Evolutionary conservation across 2,329 filamentous ascomycete species (phyloP).

Genomic region (Colletotrichum abscissum): DNA sequence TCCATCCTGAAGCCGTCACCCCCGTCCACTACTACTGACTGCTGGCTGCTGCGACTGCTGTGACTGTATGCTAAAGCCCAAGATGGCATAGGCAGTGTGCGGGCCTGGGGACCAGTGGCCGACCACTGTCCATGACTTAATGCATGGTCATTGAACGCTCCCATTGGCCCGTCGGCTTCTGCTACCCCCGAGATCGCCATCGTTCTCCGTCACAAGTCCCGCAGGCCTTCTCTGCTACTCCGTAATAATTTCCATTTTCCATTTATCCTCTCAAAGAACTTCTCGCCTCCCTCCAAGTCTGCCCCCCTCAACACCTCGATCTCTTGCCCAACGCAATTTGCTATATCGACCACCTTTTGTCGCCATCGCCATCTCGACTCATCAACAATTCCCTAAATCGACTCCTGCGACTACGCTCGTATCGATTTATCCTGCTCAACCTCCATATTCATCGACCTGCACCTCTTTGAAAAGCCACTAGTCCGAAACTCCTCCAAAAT

Average conservation of each 20-base stretch:
- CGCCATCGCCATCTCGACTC: constrained; percentile 18
- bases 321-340: constrained; percentile 1
- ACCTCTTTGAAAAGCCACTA: constrained; percentile 12
- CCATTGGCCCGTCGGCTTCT: constrained; percentile 26
- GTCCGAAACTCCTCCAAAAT: constrained; percentile 43
- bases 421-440: constrained; percentile 9
- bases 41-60: neutral
- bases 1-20: neutral
- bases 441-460: constrained; percentile 8
- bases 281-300: constrained; percentile 30
- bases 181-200: constrained; percentile 38
- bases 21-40: too few relatives aligned
- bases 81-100: too few relatives aligned
- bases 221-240: constrained; percentile 9
- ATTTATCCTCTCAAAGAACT: constrained; percentile 13
- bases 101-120: neutral
- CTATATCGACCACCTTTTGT: constrained; percentile 27
- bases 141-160: constrained; percentile 31
- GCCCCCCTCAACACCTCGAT: constrained; percentile 3
- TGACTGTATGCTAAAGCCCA: constrained; percentile 11
- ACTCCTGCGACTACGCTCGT: constrained; percentile 18
- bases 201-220: constrained; percentile 37
- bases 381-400: constrained; percentile 6
- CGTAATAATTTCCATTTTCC: constrained; percentile 21
- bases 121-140: constrained; percentile 30